Evolutionary conservation across 768 basidiomycete species (phyloP).

Genomic region (Boletus rubropictus): DNA sequence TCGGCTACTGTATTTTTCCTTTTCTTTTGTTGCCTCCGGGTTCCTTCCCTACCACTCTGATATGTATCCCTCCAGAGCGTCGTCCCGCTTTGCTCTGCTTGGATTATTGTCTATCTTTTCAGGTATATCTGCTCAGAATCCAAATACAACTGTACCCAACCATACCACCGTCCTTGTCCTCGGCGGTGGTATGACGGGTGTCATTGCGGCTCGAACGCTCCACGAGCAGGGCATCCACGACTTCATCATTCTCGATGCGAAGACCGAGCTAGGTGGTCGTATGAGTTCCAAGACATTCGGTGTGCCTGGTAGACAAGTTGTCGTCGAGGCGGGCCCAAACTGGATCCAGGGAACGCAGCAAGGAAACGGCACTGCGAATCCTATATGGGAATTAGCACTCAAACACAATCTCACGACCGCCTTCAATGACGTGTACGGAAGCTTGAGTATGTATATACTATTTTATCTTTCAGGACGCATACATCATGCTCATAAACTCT

Average conservation of each 20-base stretch:
- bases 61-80: slow-evolving; percentile 11
- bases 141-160: slow-evolving; percentile 2
- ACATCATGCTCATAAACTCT: neutral
- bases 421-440: slow-evolving; percentile 40
- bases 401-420: slow-evolving; percentile 48
- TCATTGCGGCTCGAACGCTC: slow-evolving; percentile 59
- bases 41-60: neutral
- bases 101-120: slow-evolving; percentile 2
- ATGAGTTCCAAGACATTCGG: slow-evolving; percentile 47
- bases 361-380: slow-evolving; percentile 48
- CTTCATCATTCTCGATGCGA: slow-evolving; percentile 58
- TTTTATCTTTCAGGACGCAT: neutral
- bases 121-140: slow-evolving; percentile 4
- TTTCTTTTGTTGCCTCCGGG: neutral
- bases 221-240: slow-evolving; percentile 47
- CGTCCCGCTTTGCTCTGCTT: neutral
- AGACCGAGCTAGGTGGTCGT: slow-evolving; percentile 56
- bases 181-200: slow-evolving; percentile 61
- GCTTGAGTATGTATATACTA: slow-evolving; percentile 37
- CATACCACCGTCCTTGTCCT: slow-evolving; percentile 46
- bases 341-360: slow-evolving; percentile 55
- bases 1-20: neutral
- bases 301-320: slow-evolving; percentile 30
- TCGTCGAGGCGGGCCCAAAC: slow-evolving; percentile 54
- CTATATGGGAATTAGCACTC: slow-evolving; percentile 51